Conservation (phyloP, 2,329 filamentous ascomycete genomes). For the Neofusicoccum kwambonambiense region DNA sequence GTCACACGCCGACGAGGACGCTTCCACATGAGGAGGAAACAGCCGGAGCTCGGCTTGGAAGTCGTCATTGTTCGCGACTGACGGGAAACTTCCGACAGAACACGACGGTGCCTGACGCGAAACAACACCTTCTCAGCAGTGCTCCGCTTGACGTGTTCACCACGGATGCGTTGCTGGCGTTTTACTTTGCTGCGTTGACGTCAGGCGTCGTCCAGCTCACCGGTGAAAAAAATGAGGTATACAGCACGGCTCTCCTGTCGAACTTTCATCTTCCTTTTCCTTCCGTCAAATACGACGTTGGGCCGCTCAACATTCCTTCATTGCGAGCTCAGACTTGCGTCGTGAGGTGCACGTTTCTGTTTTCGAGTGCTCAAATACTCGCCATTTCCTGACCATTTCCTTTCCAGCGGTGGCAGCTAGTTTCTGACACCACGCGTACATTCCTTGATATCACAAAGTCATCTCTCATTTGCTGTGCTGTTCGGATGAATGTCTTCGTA, state of each 20-base stretch:
- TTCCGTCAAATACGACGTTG: neutral
- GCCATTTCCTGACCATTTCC: too few species aligned
- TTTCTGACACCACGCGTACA: too few species aligned
- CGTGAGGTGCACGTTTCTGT: neutral
- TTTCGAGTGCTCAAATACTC: neutral
- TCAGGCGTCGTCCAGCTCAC: neutral
- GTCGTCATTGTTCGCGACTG: neutral
- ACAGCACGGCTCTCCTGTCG: conserved; percentile 4
- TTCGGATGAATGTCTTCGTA: too few species aligned
- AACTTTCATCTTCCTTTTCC: neutral
- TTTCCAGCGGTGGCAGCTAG: too few species aligned
- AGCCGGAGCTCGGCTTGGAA: neutral
- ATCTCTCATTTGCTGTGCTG: too few species aligned
- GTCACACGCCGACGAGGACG: neutral
- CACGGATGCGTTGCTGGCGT: neutral
- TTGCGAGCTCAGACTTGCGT: neutral
- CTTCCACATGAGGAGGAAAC: conserved; percentile 1
- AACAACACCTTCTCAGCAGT: neutral
- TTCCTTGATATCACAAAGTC: too few species aligned
- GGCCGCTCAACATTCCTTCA: neutral
- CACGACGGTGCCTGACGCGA: neutral
- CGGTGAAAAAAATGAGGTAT: neutral
- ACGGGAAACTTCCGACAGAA: conserved; percentile 2
- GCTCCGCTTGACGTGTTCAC: neutral
- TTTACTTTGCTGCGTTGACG: neutral